Base-by-base conservation (phyloP, 2,329 filamentous ascomycete genomes). In the Colletotrichum limetticola region DNA sequence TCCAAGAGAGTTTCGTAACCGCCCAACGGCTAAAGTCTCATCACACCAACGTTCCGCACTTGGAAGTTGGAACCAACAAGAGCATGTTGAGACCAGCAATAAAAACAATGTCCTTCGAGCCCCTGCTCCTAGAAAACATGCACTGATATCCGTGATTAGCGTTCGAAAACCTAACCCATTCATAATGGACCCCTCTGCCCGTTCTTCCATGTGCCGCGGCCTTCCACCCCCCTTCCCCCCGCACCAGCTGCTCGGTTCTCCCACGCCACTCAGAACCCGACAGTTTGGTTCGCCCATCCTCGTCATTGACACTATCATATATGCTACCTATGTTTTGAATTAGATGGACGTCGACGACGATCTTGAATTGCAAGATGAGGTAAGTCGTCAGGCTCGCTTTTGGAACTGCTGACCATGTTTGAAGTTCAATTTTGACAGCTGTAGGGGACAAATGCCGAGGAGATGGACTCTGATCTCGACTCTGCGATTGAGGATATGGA, bases 391-490 rank as follows among this genome's bases (percentile, higher is more conserved):
- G 2, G 32, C 2, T 16, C 59, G 9, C 8, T 22, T 11, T 7
- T 42, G 6, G 2, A 42, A 19, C n/a, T 11, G 2, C 12, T 12
- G 6, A 11, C 3, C 24, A 1, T 11, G 11, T 37, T 14, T 37
- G 46, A 3, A 19, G 4, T 28, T 9, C 22, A n/a, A 56, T 22
- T 24, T 16, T 65, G 52, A 65, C 30, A 9, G 11, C 16, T 28
- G 24, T 24, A 65, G 52, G 30, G 28, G 7, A n/a, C 32, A 42
- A 24, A 56, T 52, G 5, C n/a, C 7, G 52, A 65, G 12, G 52
- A 5, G 3, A 56, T 65, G 64, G 64, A 67, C 7, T 58, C 64
- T 9, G 64, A 67, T 58, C 26, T 22, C 14, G 64, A 67, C 64
- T 67, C 64, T 37, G 64, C 55, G 1, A 53, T 60, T 19, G 64